Base-by-base conservation (phyloP, 148 eudicot species). In the Arbutus unedo region DNA sequence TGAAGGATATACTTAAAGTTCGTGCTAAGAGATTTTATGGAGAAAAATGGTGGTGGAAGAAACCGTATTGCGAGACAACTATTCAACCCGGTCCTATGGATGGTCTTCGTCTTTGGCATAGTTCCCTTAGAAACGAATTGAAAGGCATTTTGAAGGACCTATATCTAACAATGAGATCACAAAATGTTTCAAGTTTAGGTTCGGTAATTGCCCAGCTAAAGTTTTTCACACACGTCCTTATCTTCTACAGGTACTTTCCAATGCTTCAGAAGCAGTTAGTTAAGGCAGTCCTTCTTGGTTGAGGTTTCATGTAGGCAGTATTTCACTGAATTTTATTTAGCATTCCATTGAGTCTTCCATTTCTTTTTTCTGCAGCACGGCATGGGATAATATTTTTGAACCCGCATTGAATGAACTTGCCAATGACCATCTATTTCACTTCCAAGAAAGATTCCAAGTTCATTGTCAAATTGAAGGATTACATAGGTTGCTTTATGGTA, bases 171-270 rank as follows among this genome's bases (percentile, higher is more conserved):
- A 88, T 87, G 81, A 89, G 80, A 50, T 87, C 89, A 82, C 83
- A 81, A 49, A 62, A 80, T 53, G 67, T 70, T 50, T 88, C 93
- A 81, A 87, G 81, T 67, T 77, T 91, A 86, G 71, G 84, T 47
- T 81, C 92, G 75, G 82, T 86, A 54, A 81, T 92, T 57, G 80
- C 83, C 51, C 93, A 84, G 81, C 85, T 93, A 78, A 92, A 91
- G 77, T 95, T 95, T 83, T 85, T 93, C 76, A 85, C 84, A 41
- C 95, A 95, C 79, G 88, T 93, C 81, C 86, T 95, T 74, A 86
- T 90, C 70, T 91, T 89, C 85, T 91, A 92, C 82, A 87, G 98
- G 98, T 95, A 90, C 83, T 43, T n/a, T 79, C 72, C 45, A 44
- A 59, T 70, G 8, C 79, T 44, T 7, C 7, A 15, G 45, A 54